Base-by-base conservation (phyloP, 208 protist genomes). In the Wallacemonas rigidus region DNA sequence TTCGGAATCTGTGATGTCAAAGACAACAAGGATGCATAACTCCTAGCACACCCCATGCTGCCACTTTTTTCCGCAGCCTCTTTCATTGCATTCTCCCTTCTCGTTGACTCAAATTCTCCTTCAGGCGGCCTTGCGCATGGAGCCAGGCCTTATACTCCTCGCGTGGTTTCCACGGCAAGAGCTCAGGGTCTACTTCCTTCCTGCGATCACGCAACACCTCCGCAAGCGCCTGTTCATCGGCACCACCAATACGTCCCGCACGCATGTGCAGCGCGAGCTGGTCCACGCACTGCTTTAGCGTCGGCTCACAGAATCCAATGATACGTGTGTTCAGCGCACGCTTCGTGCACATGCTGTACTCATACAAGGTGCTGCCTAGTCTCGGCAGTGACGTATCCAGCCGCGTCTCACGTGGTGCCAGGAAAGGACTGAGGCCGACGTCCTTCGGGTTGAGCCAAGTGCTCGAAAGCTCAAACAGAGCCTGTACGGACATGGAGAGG, bases 221-320 rank as follows among this genome's bases (percentile, higher is more conserved):
- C 48, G 26, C 57, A 1, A 90, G 62, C 9, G 79, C 64, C 40
- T 55, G 85, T 11, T 64, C 68, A 54, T 82, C 71, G 54, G 77
- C 67, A 0, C 81, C 83, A 4, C 89, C 71, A 35, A 80, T 8
- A 1, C 51, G 3, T n/a, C 76, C 90, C 6, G 91, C 87, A 53
- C 73, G 83, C 38, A 87, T n/a, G 43, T 81, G 69, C 5, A 87
- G 62, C 15, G 81, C 76, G 17, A 95, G 69, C 47, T 86, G 82
- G 40, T 97, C 81, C n/a, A 88, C 74, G 79, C 92, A 97, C 60
- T 90, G 77, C 63, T 87, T 71, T 51, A 97, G 74, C 35, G 92
- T 88, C 17, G 92, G 89, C 51, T 97, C 89, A 9, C 85, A 83
- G 67, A 97, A 97, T 8, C 92, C 88, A 47, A 97, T 92, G 60